Conservation (phyloP, 176 grass and related monocot species). For the Triticum monococcum region DNA sequence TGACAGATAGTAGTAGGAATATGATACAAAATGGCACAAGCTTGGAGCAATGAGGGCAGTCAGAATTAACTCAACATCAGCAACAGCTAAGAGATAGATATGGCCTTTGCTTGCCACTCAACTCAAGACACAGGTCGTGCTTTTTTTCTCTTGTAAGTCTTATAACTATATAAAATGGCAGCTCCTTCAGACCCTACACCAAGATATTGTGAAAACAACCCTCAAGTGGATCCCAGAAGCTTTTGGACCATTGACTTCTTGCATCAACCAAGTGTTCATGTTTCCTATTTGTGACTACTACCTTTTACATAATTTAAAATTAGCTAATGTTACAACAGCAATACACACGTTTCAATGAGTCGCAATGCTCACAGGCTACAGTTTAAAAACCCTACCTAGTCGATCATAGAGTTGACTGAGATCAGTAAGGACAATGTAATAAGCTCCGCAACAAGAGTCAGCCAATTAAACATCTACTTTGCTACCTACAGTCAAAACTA, state of each 20-base stretch:
- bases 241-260: neutral
- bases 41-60: neutral
- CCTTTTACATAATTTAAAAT: constrained; percentile 23
- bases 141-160: neutral
- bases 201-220: neutral
- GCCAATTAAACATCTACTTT: neutral
- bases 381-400: neutral
- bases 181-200: neutral
- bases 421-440: constrained; percentile 10
- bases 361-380: neutral
- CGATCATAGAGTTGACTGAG: neutral
- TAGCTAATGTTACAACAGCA: constrained; percentile 25
- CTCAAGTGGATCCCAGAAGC: neutral
- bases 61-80: neutral
- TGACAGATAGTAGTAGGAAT: neutral
- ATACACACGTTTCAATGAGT: neutral
- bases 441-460: constrained; percentile 5
- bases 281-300: neutral
- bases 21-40: neutral
- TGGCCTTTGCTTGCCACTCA: neutral
- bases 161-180: neutral
- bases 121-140: neutral
- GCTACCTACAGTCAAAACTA: constrained; percentile 12
- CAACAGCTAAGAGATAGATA: neutral
- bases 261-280: neutral